A percentile compares a stretch with the other conserved stretches of the same genome.
Conservation (phyloP, 495 filamentous ascomycete genomes). For the Podospora pseudocomata region DNA sequence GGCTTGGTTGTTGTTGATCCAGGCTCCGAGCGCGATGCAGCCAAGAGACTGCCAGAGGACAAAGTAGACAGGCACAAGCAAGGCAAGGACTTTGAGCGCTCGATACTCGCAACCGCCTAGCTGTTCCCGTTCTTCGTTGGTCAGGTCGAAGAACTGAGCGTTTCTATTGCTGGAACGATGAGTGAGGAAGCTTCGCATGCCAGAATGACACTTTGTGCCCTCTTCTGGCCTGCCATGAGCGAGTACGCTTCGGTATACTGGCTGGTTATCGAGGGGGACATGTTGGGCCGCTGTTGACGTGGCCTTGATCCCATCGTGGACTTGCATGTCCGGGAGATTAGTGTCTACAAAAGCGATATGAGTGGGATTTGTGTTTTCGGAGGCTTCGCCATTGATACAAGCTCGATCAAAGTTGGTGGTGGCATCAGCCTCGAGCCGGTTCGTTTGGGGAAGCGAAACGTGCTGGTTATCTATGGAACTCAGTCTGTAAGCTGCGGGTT, state of each 20-base stretch:
- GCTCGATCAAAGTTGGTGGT: not conserved
- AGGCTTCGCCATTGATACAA: not conserved
- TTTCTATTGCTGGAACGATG: constrained; percentile 57
- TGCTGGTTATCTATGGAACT: not conserved
- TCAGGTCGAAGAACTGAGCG: constrained; percentile 68
- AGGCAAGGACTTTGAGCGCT: constrained; percentile 65
- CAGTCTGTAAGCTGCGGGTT: not conserved
- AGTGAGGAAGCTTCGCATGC: constrained; percentile 28
- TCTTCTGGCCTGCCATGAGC: not conserved
- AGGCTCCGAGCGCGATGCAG: constrained; percentile 67
- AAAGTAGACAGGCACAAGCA: constrained; percentile 73
- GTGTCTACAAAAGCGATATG: constrained; percentile 28
- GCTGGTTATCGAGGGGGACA: not conserved
- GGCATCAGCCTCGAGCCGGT: not conserved
- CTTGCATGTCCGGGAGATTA: constrained; percentile 7
- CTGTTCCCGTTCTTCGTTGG: constrained; percentile 61
- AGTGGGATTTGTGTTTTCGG: not conserved
- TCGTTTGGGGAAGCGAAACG: not conserved
- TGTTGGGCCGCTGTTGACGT: constrained; percentile 14
- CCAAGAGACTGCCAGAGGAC: constrained; percentile 68
- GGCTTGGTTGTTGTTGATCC: constrained; percentile 59
- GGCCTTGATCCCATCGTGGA: not conserved
- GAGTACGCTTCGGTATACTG: constrained; percentile 11
- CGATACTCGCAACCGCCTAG: constrained; percentile 80
- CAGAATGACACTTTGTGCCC: constrained; percentile 13